phyloP scores from a whole-genome alignment of 805 yeast genomes.

The Metschnikowia santaceciliae region DNA sequence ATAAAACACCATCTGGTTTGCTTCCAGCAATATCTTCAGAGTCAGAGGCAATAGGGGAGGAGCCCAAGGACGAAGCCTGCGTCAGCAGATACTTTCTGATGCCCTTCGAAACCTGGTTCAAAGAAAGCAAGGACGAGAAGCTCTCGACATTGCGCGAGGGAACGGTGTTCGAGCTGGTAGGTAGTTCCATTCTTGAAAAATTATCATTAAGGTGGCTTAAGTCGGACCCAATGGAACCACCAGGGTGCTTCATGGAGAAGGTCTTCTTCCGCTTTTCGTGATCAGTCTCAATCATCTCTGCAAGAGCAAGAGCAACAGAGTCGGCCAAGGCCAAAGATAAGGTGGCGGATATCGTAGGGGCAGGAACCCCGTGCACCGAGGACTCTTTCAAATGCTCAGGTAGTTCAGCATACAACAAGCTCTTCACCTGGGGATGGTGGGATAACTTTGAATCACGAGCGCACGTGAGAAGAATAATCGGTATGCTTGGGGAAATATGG shows the following conservation, averaged over 20 bases:
- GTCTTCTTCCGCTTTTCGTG: slow-evolving; percentile 45
- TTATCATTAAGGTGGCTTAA: slow-evolving; percentile 34
- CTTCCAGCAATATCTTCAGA: slow-evolving; percentile 9
- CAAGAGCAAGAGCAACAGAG: slow-evolving; percentile 68
- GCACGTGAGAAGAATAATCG: slow-evolving; percentile 63
- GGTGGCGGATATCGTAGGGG: slow-evolving; percentile 85
- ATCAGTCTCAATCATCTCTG: slow-evolving; percentile 63
- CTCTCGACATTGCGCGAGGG: slow-evolving; percentile 9
- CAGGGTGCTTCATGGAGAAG: slow-evolving; percentile 80
- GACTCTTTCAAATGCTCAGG: slow-evolving; percentile 58
- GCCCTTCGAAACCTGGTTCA: slow-evolving; percentile 10
- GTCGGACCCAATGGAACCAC: slow-evolving; percentile 78
- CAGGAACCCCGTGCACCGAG: slow-evolving; percentile 70
- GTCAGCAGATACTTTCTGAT: slow-evolving; percentile 4
- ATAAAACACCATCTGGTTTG: slow-evolving; percentile 5
- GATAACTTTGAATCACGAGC: slow-evolving; percentile 54
- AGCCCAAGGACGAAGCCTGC: slow-evolving; percentile 6
- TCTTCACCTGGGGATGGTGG: slow-evolving; percentile 42
- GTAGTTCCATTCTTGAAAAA: slow-evolving; percentile 8
- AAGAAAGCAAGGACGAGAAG: slow-evolving; percentile 17
- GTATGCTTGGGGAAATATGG: slow-evolving; percentile 51
- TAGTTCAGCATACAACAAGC: slow-evolving; percentile 59
- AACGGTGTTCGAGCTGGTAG: slow-evolving; percentile 5
- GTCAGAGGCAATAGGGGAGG: slow-evolving; percentile 11
- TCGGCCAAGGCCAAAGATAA: slow-evolving; percentile 73